Conservation (phyloP, 768 basidiomycete species). For the Xerocomellus dryophilus region DNA sequence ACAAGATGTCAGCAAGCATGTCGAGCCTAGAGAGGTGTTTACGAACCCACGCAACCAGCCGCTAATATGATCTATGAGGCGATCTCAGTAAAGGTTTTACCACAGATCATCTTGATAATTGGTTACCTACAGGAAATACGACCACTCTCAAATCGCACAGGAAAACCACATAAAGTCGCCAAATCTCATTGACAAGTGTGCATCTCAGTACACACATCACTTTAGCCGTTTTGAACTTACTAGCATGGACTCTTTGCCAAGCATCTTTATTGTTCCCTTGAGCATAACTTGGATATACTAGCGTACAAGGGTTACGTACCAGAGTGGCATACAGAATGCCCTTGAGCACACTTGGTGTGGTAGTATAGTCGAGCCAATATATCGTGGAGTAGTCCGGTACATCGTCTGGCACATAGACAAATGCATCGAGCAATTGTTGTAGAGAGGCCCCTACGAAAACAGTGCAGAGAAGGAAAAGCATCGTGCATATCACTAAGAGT, state of each 20-base stretch:
- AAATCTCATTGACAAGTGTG: background rate
- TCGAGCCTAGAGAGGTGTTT: background rate
- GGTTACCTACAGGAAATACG: background rate
- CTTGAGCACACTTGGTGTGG: background rate
- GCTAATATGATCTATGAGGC: background rate
- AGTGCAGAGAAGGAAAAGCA: background rate
- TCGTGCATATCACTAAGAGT: background rate
- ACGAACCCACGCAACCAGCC: background rate
- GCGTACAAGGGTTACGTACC: background rate
- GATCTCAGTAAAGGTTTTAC: background rate
- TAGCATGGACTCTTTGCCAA: background rate
- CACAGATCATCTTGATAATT: background rate
- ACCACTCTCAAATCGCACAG: background rate
- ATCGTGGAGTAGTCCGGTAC: background rate
- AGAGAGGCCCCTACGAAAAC: background rate
- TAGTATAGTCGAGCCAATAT: constrained; percentile 1
- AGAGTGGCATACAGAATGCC: background rate
- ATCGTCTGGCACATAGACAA: background rate
- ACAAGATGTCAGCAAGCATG: background rate
- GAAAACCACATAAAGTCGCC: constrained; percentile 3
- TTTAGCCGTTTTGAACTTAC: background rate
- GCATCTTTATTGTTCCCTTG: background rate
- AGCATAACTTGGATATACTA: background rate
- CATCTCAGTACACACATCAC: background rate
- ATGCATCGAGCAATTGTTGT: background rate